A percentile compares a stretch with the other conserved stretches of the same genome.
Conservation (phyloP, 176 grass and related monocot genomes). For the Zoysia japonica region DNA sequence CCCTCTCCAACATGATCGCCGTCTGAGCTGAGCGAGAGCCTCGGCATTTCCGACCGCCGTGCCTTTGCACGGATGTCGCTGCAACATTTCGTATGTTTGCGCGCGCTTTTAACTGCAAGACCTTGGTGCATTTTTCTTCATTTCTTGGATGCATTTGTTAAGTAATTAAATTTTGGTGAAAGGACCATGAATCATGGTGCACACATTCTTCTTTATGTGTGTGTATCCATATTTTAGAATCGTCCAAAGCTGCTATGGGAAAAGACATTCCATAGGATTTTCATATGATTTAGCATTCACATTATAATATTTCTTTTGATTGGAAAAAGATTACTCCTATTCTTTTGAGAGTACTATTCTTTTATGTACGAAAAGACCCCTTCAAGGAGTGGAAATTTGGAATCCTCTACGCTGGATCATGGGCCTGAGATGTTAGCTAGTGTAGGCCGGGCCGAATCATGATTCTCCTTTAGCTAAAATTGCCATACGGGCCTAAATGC, state of each 20-base stretch:
- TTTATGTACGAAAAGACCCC: too few species aligned
- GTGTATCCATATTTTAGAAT: not conserved
- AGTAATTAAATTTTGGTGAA: not conserved
- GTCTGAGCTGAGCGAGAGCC: not conserved
- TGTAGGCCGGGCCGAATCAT: not conserved
- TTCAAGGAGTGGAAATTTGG: too few species aligned
- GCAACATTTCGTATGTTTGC: not conserved
- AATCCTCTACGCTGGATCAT: too few species aligned
- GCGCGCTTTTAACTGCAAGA: not conserved
- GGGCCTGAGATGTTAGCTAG: not conserved
- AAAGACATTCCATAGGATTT: not conserved
- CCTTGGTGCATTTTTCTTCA: not conserved
- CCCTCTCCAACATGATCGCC: constrained; percentile 50
- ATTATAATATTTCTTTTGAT: not conserved
- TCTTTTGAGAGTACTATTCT: too few species aligned
- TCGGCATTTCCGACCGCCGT: not conserved
- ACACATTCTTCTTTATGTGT: not conserved
- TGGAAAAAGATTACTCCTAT: too few species aligned
- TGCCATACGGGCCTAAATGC: not conserved
- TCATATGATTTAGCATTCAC: not conserved
- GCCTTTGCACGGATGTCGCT: not conserved
- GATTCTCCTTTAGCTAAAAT: not conserved
- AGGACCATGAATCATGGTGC: not conserved
- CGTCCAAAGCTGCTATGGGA: not conserved
- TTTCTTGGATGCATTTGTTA: not conserved